Base-by-base conservation (phyloP, 257 asterid genomes). In the Rhazya stricta region DNA sequence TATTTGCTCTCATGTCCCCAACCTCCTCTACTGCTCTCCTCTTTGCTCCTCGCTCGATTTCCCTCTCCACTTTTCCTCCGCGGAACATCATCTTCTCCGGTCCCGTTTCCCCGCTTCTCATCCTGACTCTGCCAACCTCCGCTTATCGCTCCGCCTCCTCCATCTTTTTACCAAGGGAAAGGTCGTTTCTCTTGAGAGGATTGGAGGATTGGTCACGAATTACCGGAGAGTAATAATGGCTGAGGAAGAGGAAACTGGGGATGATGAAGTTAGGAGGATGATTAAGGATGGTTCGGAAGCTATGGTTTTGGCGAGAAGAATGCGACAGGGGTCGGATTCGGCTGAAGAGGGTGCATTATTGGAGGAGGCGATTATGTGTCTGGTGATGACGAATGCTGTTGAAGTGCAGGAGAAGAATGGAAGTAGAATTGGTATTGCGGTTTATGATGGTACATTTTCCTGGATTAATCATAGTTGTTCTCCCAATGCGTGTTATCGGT, bases 381-480 rank as follows among this genome's bases (percentile, higher is more conserved):
- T 91, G 86, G 95, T 93, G 73, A 75, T 85, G 67, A 87, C 94
- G 7, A 93, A 93, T 70, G 88, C 96, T 0, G 95, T 85, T 72
- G 96, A 93, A 83, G 96, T 93, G 79, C 86, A 79, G 48, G 88
- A 82, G 54, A 73, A 72, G 71, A 76, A 72, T 53, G 98, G 97
- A 39, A 18, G 76, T 36, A 43, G 80, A 65, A 63, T 91, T 36
- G 98, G 97, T 2, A 50, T 89, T 43, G 97, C 93, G 54, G 90
- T 93, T 74, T 91, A 93, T 74, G 96, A 80, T 73, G 15, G 82
- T 62, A 9, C 69, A 18, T 88, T 91, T 85, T 91, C 98, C 25
- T 93, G 96, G 96, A 86, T 91, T 29, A 93, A 93, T 84, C 97
- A 93, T 71, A 89, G 97, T 63, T 93, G 98, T 62, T 86, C 93